A percentile compares a stretch with the other conserved stretches of the same genome.
phyloP scores from a whole-genome alignment of 176 grass and related monocot species.

The Cocos nucifera region DNA sequence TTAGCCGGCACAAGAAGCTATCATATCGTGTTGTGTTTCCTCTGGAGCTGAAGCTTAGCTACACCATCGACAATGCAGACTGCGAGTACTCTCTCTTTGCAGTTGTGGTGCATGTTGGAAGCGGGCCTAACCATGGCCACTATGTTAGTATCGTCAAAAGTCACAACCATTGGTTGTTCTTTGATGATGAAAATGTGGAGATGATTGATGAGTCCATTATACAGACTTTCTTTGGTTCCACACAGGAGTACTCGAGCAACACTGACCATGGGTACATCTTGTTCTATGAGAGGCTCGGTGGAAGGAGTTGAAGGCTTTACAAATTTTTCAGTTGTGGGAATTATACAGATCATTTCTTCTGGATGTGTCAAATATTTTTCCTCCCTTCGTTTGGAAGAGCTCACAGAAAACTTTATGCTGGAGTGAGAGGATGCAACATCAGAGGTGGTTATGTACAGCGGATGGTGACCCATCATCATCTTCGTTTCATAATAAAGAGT shows the following conservation, averaged over 20 bases:
- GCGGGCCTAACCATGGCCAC: constrained; percentile 94
- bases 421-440: too few relatives aligned
- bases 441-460: too few relatives aligned
- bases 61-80: constrained; percentile 69
- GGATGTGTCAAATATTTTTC: too few relatives aligned
- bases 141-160: constrained; percentile 96
- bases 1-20: constrained; percentile 22
- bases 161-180: constrained; percentile 94
- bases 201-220: constrained; percentile 91
- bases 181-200: constrained; percentile 91
- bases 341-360: too few relatives aligned
- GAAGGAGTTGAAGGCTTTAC: constrained; percentile 6
- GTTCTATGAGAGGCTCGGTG: constrained; percentile 83
- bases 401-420: too few relatives aligned
- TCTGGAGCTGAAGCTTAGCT: constrained; percentile 52
- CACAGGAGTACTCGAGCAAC: constrained; percentile 93
- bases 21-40: constrained; percentile 23
- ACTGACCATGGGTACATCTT: constrained; percentile 98
- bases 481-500: too few relatives aligned
- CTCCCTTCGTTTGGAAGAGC: too few relatives aligned
- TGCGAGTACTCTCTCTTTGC: constrained; percentile 88
- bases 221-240: constrained; percentile 85
- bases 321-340: too few relatives aligned
- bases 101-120: constrained; percentile 90
- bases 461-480: too few relatives aligned